Conservation (phyloP, 805 yeast genomes). For the Schizosaccharomyces cryophilus region DNA sequence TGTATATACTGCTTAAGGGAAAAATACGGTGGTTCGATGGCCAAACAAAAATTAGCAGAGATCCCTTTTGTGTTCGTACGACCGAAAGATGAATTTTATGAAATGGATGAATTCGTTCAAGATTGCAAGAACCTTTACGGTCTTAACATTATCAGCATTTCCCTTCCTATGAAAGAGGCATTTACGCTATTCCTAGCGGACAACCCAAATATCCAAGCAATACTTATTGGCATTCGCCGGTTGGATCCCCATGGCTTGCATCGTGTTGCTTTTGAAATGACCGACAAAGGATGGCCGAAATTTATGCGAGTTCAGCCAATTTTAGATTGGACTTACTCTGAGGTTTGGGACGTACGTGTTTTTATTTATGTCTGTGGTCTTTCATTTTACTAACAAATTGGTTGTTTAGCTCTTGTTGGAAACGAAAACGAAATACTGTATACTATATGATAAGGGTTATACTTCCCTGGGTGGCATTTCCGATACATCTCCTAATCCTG, state of each 20-base stretch:
- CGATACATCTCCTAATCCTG: conserved; percentile 52
- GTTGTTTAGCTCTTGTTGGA: conserved; percentile 30
- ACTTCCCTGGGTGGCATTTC: conserved; percentile 69
- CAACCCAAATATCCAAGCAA: conserved; percentile 35
- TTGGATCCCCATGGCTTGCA: conserved; percentile 62
- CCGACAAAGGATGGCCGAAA: conserved; percentile 81
- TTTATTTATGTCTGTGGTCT: background rate
- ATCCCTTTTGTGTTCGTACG: conserved; percentile 21
- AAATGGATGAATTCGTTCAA: conserved; percentile 41
- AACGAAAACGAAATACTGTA: conserved; percentile 41
- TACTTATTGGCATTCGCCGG: conserved; percentile 68
- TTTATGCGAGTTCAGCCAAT: conserved; percentile 73
- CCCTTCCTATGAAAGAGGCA: conserved; percentile 36
- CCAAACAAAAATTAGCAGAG: conserved; percentile 7
- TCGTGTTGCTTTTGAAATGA: conserved; percentile 36
- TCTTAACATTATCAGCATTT: conserved; percentile 21
- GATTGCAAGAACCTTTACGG: conserved; percentile 29
- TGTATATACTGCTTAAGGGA: conserved; percentile 30
- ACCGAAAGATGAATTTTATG: conserved; percentile 45
- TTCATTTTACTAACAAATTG: background rate
- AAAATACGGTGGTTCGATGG: conserved; percentile 9
- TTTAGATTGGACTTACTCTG: conserved; percentile 61
- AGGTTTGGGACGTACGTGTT: conserved; percentile 36
- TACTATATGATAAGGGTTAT: conserved; percentile 57
- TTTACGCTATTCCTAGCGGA: conserved; percentile 33